phyloP scores from a whole-genome alignment of 2,329 filamentous ascomycete genomes.

The Lecanicillium sp. region DNA sequence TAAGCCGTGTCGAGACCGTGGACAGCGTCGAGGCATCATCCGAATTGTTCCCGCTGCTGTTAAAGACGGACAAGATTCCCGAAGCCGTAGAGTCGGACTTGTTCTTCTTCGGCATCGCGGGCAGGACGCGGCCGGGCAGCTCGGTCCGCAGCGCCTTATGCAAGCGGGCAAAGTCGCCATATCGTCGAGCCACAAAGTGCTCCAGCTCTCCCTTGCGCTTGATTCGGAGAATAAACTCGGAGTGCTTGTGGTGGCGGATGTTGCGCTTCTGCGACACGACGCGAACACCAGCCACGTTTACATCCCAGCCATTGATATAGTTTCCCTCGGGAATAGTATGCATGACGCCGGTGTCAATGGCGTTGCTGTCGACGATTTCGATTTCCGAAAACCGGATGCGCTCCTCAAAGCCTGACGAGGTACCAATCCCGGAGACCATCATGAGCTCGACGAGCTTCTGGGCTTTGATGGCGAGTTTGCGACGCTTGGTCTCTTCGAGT shows the following conservation, averaged over 20 bases:
- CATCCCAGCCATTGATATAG: constrained; percentile 91
- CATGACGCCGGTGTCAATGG: constrained; percentile 83
- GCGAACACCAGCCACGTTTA: constrained; percentile 87
- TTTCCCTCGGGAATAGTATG: constrained; percentile 86
- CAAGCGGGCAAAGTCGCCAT: constrained; percentile 77
- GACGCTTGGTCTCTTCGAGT: constrained; percentile 89
- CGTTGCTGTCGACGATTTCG: constrained; percentile 88
- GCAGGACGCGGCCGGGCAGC: constrained; percentile 82
- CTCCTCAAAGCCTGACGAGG: constrained; percentile 95
- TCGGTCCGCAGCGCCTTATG: constrained; percentile 76
- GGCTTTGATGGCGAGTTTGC: constrained; percentile 85
- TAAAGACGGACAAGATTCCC: constrained; percentile 43
- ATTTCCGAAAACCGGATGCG: constrained; percentile 94
- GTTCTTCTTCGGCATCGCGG: constrained; percentile 85
- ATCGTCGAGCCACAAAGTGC: constrained; percentile 74
- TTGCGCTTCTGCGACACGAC: constrained; percentile 76
- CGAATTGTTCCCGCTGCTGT: constrained; percentile 58
- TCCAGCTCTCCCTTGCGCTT: constrained; percentile 70
- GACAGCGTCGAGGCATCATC: constrained; percentile 78
- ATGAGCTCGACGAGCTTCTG: constrained; percentile 96
- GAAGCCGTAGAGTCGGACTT: constrained; percentile 66
- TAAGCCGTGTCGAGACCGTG: constrained; percentile 63
- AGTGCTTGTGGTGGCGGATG: constrained; percentile 83
- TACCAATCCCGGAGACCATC: constrained; percentile 97
- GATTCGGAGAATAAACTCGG: constrained; percentile 84